Conservation (phyloP, 106 monocot species). For the Dendrobium nobile region DNA sequence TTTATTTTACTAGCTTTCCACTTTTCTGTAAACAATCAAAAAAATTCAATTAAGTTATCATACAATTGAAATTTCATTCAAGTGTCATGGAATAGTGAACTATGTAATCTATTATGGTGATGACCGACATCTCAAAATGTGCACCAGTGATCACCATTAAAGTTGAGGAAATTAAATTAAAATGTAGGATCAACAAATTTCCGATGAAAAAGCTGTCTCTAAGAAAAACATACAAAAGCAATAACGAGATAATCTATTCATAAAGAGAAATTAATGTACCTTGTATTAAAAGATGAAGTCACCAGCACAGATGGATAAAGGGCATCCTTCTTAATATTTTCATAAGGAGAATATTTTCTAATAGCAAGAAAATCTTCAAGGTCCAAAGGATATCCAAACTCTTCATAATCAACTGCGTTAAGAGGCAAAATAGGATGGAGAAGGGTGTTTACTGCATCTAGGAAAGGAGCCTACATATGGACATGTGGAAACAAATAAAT, state of each 20-base stretch:
- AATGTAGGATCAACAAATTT: neutral
- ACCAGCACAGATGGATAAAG: slow-evolving; percentile 82
- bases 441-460: slow-evolving; percentile 87
- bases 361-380: slow-evolving; percentile 81
- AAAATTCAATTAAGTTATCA: too few species aligned
- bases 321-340: slow-evolving; percentile 79
- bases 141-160: neutral
- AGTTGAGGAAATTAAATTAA: neutral
- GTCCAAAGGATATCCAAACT: slow-evolving; percentile 82
- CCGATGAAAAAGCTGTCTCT: neutral
- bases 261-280: slow-evolving; percentile 28
- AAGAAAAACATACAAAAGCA: slow-evolving; percentile 3
- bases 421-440: slow-evolving; percentile 74
- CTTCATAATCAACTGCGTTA: slow-evolving; percentile 72
- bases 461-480: slow-evolving; percentile 67
- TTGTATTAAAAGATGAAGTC: slow-evolving; percentile 82
- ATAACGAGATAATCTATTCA: slow-evolving; percentile 1
- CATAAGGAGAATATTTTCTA: slow-evolving; percentile 81
- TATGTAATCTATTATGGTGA: neutral
- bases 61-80: neutral
- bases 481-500: slow-evolving; percentile 7
- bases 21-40: too few species aligned
- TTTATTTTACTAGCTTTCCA: neutral
- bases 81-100: neutral
- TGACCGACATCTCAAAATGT: neutral